Base-by-base conservation (phyloP, 2,329 filamentous ascomycete species). In the Fusarium bactridioides region DNA sequence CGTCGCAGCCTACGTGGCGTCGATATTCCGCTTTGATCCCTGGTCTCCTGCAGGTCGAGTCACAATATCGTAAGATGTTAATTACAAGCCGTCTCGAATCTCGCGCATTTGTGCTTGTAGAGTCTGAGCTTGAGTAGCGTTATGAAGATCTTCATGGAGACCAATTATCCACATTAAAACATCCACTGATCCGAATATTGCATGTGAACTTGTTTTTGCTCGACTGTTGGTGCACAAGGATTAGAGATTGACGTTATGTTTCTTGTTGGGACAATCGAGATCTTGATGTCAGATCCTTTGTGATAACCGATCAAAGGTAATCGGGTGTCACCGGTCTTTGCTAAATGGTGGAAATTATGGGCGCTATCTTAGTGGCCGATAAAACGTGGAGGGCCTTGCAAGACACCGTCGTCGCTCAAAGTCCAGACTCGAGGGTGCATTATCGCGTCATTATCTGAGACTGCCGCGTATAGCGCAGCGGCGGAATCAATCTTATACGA, bases 371-470 rank as follows among this genome's bases (percentile, higher is more conserved):
- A 35, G 57, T 5, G 35, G 57, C 57, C 57, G 47, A 56, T 33
- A 55, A 25, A 59, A 16, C 45, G 16, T 54, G 45, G 56, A 31
- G n/a, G 19, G 31, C 15, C 5, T 33, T 27, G 19, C 29, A 48
- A 51, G n/a, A 25, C n/a, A 35, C 0, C 0, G 0, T 18, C 19
- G 3, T 19, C 16, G 19, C 29, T 8, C 21, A 1, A 8, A 16
- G 23, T 44, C 37, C 15, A 56, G 21, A 47, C n/a, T 35, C 18
- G 40, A 48, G 4, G 31, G 23, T 37, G 33, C 10, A 40, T 38
- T n/a, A 18, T 41, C 50, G 2, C 41, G 25, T 10, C 25, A 27
- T 40, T 54, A 16, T 27, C 4, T 19, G 50, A 27, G 33, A 40
- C 19, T 40, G 8, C 15, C 23, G 50, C 33, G 13, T 9, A 37